Evolutionary conservation across 129 eudicot species (phyloP), one percentile per base, ranked within the genome.

Genomic region (Artemisia tridentata): DNA sequence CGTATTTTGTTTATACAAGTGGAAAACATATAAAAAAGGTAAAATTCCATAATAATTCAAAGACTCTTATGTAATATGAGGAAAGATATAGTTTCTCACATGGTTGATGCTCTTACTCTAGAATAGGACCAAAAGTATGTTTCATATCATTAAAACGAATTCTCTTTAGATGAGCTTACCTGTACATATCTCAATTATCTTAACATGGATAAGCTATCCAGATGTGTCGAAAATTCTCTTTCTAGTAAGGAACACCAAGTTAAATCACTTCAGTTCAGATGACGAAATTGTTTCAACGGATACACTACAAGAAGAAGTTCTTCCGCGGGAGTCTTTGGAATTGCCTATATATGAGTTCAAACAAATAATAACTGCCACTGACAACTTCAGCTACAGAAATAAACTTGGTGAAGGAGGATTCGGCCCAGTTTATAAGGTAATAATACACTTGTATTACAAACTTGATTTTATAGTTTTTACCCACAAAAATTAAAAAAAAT

Each of bases 401-500:
- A 68, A 69, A 60, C 75, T 82, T 13, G 83, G 86, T 29, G 60
- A 57, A 67, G 86, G 86, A n/a, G 86, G 83, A n/a, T 82, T 82
- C 70, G 86, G 83, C 12, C 53, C 80, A 11, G 82, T 72, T 19
- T 77, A 60, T 67, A 77, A 72, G 76, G 79, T 72, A 68, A 31
- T 51, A n/a, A 29, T 16, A 11, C 21, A 55, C 61, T 55, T 7
- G 58, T 55, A 16, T 18, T 55, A 8, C 21, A 54, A 17, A 17
- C 18, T n/a, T n/a, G n/a, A n/a, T n/a, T n/a, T n/a, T n/a, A n/a
- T n/a, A n/a, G n/a, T n/a, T n/a, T n/a, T n/a, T n/a, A n/a, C n/a
- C n/a, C n/a, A n/a, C n/a, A n/a, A n/a, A n/a, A n/a, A n/a, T n/a
- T n/a, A n/a, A n/a, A n/a, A n/a, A n/a, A n/a, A n/a, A n/a, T n/a